Percentiles rank a stretch among this genome's conserved stretches.
Conservation (phyloP, 139 green algal genomes). For the Haematococcus lacustris region DNA sequence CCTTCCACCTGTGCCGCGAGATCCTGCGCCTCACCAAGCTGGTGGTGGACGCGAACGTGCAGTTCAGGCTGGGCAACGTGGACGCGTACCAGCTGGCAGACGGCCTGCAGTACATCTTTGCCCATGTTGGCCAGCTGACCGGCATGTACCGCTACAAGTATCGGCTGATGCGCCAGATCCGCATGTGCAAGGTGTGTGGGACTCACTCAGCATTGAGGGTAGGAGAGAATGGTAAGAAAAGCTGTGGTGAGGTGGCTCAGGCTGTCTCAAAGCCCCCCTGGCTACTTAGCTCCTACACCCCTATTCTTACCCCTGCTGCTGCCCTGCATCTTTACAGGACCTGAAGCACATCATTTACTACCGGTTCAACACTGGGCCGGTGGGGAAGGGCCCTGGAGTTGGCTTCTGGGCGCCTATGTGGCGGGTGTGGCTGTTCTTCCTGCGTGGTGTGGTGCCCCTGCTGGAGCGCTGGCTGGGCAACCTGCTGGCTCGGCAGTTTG, state of each 20-base stretch:
- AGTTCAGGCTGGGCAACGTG: conserved; percentile 97
- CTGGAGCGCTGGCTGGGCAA: conserved; percentile 99
- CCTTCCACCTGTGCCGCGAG: conserved; percentile 98
- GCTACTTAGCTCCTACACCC: too few relatives aligned
- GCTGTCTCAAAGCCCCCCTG: too few relatives aligned
- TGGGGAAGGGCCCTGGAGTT: conserved; percentile 96
- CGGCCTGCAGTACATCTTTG: conserved; percentile 98
- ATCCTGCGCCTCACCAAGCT: conserved; percentile 99
- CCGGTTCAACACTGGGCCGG: conserved; percentile 96
- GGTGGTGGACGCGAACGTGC: conserved; percentile 93
- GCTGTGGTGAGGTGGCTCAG: too few relatives aligned
- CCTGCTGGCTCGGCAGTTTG: conserved; percentile 97
- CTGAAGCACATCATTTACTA: conserved; percentile 99
- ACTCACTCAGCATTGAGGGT: too few relatives aligned
- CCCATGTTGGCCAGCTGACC: conserved; percentile 97
- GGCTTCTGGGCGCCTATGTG: conserved; percentile 99
- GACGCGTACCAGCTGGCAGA: conserved; percentile 99
- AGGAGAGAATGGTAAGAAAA: too few relatives aligned
- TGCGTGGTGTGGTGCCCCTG: conserved; percentile 92
- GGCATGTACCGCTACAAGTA: conserved; percentile 99
- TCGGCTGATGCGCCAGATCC: conserved; percentile 97
- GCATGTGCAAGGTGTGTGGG: conserved; percentile 82
- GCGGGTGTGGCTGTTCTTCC: conserved; percentile 99
- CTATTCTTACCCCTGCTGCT: too few relatives aligned
- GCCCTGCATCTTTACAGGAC: conserved; percentile 60